Conservation (phyloP, 2,329 filamentous ascomycete species). For the Ascochyta lentis region DNA sequence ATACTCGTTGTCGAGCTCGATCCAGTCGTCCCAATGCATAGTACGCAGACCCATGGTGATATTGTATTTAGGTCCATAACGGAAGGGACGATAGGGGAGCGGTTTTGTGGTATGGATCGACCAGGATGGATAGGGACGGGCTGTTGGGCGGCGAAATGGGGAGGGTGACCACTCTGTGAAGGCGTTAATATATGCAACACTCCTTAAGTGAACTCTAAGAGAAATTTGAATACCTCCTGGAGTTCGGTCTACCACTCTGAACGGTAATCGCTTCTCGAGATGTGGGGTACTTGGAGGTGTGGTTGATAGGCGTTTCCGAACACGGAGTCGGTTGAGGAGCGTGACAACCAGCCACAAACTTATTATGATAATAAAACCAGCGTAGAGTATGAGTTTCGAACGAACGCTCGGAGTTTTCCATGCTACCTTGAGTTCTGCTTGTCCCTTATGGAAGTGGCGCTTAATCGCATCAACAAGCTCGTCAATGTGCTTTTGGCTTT, state of each 20-base stretch:
- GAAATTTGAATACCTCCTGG: slow-evolving; percentile 53
- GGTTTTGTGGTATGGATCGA: slow-evolving; percentile 72
- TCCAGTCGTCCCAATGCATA: slow-evolving; percentile 76
- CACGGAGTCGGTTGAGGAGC: slow-evolving; percentile 38
- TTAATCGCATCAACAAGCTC: neutral
- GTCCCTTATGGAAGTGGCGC: neutral
- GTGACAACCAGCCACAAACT: slow-evolving; percentile 13
- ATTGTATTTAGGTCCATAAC: slow-evolving; percentile 77
- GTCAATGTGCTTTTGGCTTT: neutral
- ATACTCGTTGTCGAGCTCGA: slow-evolving; percentile 84
- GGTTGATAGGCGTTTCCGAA: slow-evolving; percentile 13
- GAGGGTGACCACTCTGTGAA: slow-evolving; percentile 62
- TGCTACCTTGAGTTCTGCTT: neutral
- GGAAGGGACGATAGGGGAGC: slow-evolving; percentile 78
- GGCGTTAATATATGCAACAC: neutral
- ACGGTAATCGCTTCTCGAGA: slow-evolving; percentile 53
- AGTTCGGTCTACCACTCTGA: slow-evolving; percentile 48
- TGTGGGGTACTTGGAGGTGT: slow-evolving; percentile 48
- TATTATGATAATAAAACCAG: neutral
- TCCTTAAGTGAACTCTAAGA: neutral
- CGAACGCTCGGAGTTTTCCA: neutral
- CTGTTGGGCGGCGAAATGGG: slow-evolving; percentile 65
- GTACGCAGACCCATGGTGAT: slow-evolving; percentile 79
- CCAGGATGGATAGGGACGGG: slow-evolving; percentile 71
- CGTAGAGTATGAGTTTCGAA: neutral